Conservation (phyloP, 257 asterid species). For the Rehmannia glutinosa region DNA sequence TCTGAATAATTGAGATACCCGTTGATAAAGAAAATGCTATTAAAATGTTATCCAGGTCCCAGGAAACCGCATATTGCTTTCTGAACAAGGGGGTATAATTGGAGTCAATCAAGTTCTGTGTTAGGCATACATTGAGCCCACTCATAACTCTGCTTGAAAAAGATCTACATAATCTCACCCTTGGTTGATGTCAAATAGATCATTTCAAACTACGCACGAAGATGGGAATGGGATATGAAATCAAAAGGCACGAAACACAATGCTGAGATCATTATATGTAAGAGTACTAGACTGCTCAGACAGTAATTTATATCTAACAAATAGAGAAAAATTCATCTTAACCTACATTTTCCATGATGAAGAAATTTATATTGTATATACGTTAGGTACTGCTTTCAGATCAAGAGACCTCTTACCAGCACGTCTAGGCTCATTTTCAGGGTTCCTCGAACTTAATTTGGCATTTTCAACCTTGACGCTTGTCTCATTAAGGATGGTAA, state of each 20-base stretch:
- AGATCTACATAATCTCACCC: neutral
- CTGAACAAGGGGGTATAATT: neutral
- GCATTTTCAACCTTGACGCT: conserved; percentile 24
- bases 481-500: conserved; percentile 25
- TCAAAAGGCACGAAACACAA: neutral
- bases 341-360: conserved; percentile 1
- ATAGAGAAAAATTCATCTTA: neutral
- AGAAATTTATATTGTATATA: neutral
- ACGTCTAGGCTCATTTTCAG: conserved; percentile 47
- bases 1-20: neutral
- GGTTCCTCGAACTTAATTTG: conserved; percentile 22
- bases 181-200: neutral
- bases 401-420: conserved; percentile 55
- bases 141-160: neutral
- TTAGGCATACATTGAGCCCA: neutral
- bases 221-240: neutral
- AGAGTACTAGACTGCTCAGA: neutral
- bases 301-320: neutral
- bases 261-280: neutral
- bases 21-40: neutral
- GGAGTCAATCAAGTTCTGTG: neutral
- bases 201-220: neutral
- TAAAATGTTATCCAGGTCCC: neutral
- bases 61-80: neutral
- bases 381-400: conserved; percentile 3